Percentiles rank a stretch among this genome's conserved stretches.
These are phyloP conservation scores for Ajuga reptans DNA, from an alignment of 305 asterid genomes.

Conservation along the genomic window DNA sequence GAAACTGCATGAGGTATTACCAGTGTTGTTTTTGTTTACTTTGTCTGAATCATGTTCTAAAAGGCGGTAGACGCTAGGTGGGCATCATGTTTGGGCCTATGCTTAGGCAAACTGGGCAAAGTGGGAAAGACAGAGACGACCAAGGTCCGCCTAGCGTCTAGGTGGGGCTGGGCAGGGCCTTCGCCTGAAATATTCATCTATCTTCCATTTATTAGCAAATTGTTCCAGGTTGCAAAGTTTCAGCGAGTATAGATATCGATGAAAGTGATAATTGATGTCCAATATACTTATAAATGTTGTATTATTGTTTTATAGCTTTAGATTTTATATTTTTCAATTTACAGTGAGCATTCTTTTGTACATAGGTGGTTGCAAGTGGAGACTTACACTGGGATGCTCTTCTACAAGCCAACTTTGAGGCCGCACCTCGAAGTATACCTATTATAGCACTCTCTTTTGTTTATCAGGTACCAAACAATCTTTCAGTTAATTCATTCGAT, in stretches of 20 bases:
- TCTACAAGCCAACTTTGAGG: constrained; percentile 65
- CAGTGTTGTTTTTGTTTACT: not conserved
- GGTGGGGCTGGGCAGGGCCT: not conserved
- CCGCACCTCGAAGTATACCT: constrained; percentile 83
- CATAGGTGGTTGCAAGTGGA: constrained; percentile 70
- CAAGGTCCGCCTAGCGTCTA: not conserved
- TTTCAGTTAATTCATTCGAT: not conserved
- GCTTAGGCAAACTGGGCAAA: not conserved
- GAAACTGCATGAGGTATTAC: not conserved
- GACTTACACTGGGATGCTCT: constrained; percentile 88
- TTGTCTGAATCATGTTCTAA: not conserved
- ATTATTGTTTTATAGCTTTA: not conserved
- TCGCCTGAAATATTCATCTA: not conserved
- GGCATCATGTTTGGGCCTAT: not conserved
- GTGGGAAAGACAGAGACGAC: not conserved
- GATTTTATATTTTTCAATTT: not conserved
- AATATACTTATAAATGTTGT: not conserved
- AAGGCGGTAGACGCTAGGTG: not conserved
- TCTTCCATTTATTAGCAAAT: not conserved
- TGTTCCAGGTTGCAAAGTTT: not conserved
- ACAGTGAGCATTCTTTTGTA: constrained; percentile 1
- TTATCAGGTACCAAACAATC: constrained; percentile 55
- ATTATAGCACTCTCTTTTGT: constrained; percentile 91
- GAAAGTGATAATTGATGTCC: not conserved
- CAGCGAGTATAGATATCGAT: not conserved